phyloP scores from a whole-genome alignment of 805 yeast species.

The Blastobotrys attinorum region DNA sequence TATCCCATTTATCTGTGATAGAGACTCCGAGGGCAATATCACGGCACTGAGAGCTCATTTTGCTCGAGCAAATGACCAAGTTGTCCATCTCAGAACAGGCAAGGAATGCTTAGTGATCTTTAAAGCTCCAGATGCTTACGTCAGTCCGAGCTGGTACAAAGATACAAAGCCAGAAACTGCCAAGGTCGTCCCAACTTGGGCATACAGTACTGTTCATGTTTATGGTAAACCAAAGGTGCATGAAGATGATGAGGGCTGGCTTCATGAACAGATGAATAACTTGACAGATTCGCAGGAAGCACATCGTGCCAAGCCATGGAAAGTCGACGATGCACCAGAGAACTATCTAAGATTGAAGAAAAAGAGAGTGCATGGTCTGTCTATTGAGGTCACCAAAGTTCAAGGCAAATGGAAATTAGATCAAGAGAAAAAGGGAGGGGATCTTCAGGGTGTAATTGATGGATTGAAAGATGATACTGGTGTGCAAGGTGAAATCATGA shows the following conservation, averaged over 20 bases:
- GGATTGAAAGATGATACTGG: slow-evolving; percentile 27
- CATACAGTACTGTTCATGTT: slow-evolving; percentile 49
- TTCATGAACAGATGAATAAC: slow-evolving; percentile 36
- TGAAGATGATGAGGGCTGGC: slow-evolving; percentile 36
- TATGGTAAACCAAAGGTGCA: slow-evolving; percentile 42
- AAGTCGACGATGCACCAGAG: slow-evolving; percentile 49
- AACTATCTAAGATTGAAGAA: slow-evolving; percentile 35
- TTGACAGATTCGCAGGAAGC: slow-evolving; percentile 43
- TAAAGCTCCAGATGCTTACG: slow-evolving; percentile 42
- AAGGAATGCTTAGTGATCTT: slow-evolving; percentile 44
- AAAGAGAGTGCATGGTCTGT: slow-evolving; percentile 49
- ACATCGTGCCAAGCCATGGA: slow-evolving; percentile 37
- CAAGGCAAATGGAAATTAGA: slow-evolving; percentile 54
- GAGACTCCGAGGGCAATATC: slow-evolving; percentile 21
- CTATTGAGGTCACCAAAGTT: slow-evolving; percentile 39
- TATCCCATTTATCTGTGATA: slow-evolving; percentile 43
- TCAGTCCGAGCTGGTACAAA: slow-evolving; percentile 54
- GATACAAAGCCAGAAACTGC: slow-evolving; percentile 45
- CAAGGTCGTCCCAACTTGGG: slow-evolving; percentile 67
- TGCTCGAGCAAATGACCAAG: slow-evolving; percentile 45
- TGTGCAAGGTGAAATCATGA: not conserved
- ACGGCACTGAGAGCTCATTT: slow-evolving; percentile 43
- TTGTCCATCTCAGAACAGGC: slow-evolving; percentile 23
- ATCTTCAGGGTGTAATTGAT: slow-evolving; percentile 44
- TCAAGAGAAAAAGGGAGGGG: slow-evolving; percentile 38